Conservation (phyloP, 202 grass and related monocot genomes). For the Musa balbisiana region DNA sequence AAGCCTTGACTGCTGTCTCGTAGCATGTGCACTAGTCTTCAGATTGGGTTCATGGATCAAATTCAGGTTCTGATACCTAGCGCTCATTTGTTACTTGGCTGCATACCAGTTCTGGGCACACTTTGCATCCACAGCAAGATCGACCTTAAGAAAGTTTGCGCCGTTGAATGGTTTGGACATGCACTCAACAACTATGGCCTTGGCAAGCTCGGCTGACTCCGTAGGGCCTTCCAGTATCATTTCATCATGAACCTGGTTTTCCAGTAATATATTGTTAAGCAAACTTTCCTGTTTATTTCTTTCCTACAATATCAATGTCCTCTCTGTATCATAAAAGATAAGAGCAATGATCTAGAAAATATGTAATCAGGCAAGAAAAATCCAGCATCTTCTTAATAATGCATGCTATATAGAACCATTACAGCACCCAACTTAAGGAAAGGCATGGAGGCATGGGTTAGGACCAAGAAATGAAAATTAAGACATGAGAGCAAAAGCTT, state of each 20-base stretch:
- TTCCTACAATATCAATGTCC: too few species aligned
- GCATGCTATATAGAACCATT: too few species aligned
- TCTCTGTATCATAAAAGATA: too few species aligned
- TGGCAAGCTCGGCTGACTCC: constrained; percentile 78
- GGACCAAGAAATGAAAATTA: too few species aligned
- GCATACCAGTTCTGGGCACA: constrained; percentile 90
- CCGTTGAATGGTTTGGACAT: constrained; percentile 90
- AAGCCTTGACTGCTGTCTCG: background rate
- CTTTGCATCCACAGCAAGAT: constrained; percentile 87
- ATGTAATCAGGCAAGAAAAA: too few species aligned
- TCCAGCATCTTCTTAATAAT: too few species aligned
- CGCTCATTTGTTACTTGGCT: constrained; percentile 44
- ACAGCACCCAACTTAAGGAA: too few species aligned
- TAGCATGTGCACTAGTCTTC: background rate
- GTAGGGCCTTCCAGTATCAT: constrained; percentile 88
- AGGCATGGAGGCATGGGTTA: too few species aligned
- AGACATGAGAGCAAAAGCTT: too few species aligned
- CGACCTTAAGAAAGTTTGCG: constrained; percentile 66
- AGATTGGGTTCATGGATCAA: background rate
- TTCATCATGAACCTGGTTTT: constrained; percentile 86
- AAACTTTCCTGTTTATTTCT: background rate
- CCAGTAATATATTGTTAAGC: background rate
- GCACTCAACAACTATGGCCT: constrained; percentile 75
- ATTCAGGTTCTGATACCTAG: background rate
- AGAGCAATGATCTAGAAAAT: too few species aligned